phyloP scores from a whole-genome alignment of 805 yeast genomes.

The Candida nemodendra region DNA sequence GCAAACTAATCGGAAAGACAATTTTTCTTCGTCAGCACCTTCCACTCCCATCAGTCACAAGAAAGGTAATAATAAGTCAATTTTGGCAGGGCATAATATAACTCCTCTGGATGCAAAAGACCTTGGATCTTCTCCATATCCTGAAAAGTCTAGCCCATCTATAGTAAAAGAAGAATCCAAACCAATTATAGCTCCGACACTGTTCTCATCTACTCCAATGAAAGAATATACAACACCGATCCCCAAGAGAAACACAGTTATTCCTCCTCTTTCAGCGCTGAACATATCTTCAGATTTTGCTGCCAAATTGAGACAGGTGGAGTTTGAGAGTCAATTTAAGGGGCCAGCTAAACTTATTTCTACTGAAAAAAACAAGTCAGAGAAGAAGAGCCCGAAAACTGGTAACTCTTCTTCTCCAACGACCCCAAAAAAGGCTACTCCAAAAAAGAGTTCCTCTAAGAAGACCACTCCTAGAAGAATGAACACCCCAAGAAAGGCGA shows the following conservation, averaged over 20 bases:
- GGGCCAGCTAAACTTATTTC: slow-evolving; percentile 15
- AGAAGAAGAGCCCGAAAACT: slow-evolving; percentile 7
- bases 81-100: not conserved
- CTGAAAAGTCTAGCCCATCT: not conserved
- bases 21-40: slow-evolving; percentile 23
- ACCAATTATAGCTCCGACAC: slow-evolving; percentile 13
- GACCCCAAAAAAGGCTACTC: not conserved
- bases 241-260: slow-evolving; percentile 4
- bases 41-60: slow-evolving; percentile 10
- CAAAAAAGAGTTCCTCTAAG: not conserved
- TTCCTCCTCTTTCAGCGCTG: slow-evolving; percentile 10
- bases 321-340: slow-evolving; percentile 1
- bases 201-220: slow-evolving; percentile 21
- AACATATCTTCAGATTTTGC: slow-evolving; percentile 17
- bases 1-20: slow-evolving; percentile 22
- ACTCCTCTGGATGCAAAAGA: not conserved
- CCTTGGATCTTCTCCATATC: slow-evolving; percentile 5
- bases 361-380: not conserved
- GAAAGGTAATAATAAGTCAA: slow-evolving; percentile 1
- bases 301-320: slow-evolving; percentile 8
- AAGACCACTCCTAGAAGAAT: not conserved
- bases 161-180: not conserved
- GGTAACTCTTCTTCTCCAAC: not conserved
- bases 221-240: slow-evolving; percentile 6
- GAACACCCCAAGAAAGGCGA: not conserved